Evolutionary conservation across 2,329 filamentous ascomycete genomes (phyloP), one percentile per base, ranked within the genome.

Genomic region (Penicillium italicum): DNA sequence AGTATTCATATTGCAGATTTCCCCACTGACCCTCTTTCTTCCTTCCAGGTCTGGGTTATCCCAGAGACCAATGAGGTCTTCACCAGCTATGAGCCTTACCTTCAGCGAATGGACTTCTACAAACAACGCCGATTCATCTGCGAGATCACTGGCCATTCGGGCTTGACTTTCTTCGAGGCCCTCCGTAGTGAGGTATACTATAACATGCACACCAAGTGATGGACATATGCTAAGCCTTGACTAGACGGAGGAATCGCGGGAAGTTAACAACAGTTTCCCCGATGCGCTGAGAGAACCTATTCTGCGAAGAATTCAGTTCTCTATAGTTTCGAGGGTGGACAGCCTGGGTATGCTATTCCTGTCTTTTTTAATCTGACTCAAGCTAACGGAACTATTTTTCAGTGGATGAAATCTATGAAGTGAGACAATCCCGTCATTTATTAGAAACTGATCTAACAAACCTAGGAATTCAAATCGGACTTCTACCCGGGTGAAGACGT

Each of bases 71-170:
- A 89, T 41, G 94, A 99, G 76, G 81, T 97, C 55, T 99, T 97
- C 70, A 80, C 82, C 20, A 88, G 87, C 48, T 97, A 97, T 73
- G 92, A 97, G 68, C 85, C 88, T 40, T 99, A 96, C 75, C 77
- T 97, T 34, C 82, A 84, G 65, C 85, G 92, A 56, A 87, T 92
- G 82, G 92, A 97, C 72, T 97, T 96, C 71, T 96, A 96, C 72
- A 91, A 89, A 65, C 90, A 95, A 86, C 90, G 86, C 69, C 86
- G 88, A 53, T 99, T 97, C 74, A 96, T 95, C 58, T 96, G 95
- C 74, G 90, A 96, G 71, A 95, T 97, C 62, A 96, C 91, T 12
- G 94, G 94, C 51, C 93, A 96, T 72, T 95, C 91, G 30, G 88
- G 88, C 50, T 80, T 97, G 62, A 93, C 85, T 4, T 99, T 95